phyloP scores from a whole-genome alignment of 352 stramenopile species.

The Phytopythium cucurbitacearum region DNA sequence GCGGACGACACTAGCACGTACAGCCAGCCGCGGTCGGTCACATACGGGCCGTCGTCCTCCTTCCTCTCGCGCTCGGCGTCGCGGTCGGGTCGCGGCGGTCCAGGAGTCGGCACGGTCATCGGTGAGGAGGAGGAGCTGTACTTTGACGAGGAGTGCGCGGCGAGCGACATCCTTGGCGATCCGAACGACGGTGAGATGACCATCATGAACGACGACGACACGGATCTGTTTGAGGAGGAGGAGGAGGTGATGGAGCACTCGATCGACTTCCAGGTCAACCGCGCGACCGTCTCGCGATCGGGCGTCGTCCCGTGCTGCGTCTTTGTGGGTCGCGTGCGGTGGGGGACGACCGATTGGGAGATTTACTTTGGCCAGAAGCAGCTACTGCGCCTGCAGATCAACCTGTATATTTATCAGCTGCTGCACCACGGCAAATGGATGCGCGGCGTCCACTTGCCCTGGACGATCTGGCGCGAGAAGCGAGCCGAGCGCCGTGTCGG shows the following conservation, averaged over 20 bases:
- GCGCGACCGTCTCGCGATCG: constrained; percentile 61
- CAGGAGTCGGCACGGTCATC: constrained; percentile 18
- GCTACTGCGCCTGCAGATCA: constrained; percentile 66
- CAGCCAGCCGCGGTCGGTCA: constrained; percentile 13
- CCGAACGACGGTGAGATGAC: constrained; percentile 49
- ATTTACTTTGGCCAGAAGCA: constrained; percentile 88
- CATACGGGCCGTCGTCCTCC: constrained; percentile 3
- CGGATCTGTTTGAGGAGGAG: constrained; percentile 37
- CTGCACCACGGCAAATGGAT: constrained; percentile 44
- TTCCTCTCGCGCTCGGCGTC: neutral
- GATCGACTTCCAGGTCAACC: constrained; percentile 72
- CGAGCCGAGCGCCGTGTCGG: constrained; percentile 59
- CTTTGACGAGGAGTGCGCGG: constrained; percentile 37
- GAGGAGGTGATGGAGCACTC: constrained; percentile 70
- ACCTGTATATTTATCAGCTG: constrained; percentile 47
- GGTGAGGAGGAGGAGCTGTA: constrained; percentile 11
- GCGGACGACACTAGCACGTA: constrained; percentile 10
- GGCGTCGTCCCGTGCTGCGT: constrained; percentile 78
- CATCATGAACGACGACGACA: constrained; percentile 65
- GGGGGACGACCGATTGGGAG: constrained; percentile 77
- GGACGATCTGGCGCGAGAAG: constrained; percentile 82
- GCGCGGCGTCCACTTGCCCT: constrained; percentile 48
- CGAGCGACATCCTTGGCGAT: constrained; percentile 41
- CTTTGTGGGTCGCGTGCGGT: constrained; percentile 75
- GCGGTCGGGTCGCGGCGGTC: constrained; percentile 10